These are phyloP conservation scores for Syncephalastrum contaminatum DNA, from an alignment of 371 early-diverging fungal species.

Conservation along the genomic window DNA sequence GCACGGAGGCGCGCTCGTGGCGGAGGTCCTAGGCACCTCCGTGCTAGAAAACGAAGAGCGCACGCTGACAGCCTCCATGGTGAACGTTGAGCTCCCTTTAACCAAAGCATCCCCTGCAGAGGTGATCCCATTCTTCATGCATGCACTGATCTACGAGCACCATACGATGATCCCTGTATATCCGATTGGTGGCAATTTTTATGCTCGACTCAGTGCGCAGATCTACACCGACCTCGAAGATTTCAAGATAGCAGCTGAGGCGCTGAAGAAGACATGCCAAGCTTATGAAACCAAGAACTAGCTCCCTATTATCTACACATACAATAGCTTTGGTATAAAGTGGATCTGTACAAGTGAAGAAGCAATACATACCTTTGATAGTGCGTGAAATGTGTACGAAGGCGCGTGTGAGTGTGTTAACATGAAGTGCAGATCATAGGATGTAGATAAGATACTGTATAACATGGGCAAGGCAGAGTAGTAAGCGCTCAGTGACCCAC, in stretches of 20 bases:
- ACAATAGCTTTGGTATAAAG: no score
- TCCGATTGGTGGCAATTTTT: conserved; percentile 47
- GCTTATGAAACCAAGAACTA: conserved; percentile 16
- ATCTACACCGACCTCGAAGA: conserved; percentile 60
- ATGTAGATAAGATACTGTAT: no score
- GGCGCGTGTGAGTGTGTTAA: neutral
- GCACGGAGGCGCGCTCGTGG: conserved; percentile 55
- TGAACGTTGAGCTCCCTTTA: conserved; percentile 60
- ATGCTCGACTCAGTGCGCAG: conserved; percentile 58
- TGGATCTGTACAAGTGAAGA: no score
- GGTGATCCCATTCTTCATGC: conserved; percentile 24
- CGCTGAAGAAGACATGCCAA: conserved; percentile 34
- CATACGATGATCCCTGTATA: conserved; percentile 44
- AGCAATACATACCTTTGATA: no score
- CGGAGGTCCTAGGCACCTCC: conserved; percentile 60
- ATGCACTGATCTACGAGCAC: conserved; percentile 43
- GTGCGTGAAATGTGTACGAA: no score
- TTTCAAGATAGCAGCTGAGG: conserved; percentile 42
- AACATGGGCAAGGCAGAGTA: no score
- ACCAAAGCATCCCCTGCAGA: conserved; percentile 20
- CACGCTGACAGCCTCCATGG: conserved; percentile 48
- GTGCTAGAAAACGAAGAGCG: conserved; percentile 53
- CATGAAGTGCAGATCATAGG: no score
- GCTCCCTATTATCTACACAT: neutral
- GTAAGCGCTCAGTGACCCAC: no score